These are phyloP conservation scores for Bruguiera hainesii DNA, from an alignment of 441 rosid species.

Conservation along the genomic window DNA sequence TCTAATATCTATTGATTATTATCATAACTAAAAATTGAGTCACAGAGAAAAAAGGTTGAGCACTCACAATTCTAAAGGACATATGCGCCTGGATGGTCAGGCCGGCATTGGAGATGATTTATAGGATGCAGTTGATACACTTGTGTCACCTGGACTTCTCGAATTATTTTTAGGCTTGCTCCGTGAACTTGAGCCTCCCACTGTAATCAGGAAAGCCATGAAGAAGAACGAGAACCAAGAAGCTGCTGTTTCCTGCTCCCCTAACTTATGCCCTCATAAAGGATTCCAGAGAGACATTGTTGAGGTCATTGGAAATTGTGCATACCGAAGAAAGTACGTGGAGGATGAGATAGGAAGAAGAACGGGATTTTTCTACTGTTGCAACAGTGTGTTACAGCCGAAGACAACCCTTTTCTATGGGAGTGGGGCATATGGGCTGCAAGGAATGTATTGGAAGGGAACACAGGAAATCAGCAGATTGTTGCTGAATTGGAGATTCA, in stretches of 20 bases:
- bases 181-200: constrained; percentile 59
- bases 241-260: constrained; percentile 14
- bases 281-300: constrained; percentile 83
- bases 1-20: too few relatives aligned
- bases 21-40: too few relatives aligned
- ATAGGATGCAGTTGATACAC: constrained; percentile 32
- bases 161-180: constrained; percentile 48
- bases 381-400: constrained; percentile 75
- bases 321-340: constrained; percentile 41
- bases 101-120: constrained; percentile 26
- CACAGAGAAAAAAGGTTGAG: too few relatives aligned
- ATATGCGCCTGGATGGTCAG: constrained; percentile 43
- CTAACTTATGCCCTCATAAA: constrained; percentile 56
- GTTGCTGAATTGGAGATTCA: constrained; percentile 75
- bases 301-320: constrained; percentile 68
- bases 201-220: constrained; percentile 47
- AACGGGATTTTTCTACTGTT: constrained; percentile 51
- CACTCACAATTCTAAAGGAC: constrained; percentile 54
- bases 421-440: constrained; percentile 85
- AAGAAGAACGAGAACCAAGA: constrained; percentile 31
- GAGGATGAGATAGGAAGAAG: constrained; percentile 61
- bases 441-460: constrained; percentile 72
- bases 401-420: constrained; percentile 72
- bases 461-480: constrained; percentile 55
- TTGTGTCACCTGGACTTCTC: constrained; percentile 49